A percentile compares a stretch with the other conserved stretches of the same genome.
phyloP scores from a whole-genome alignment of 129 eudicot genomes.

The Centella asiatica region DNA sequence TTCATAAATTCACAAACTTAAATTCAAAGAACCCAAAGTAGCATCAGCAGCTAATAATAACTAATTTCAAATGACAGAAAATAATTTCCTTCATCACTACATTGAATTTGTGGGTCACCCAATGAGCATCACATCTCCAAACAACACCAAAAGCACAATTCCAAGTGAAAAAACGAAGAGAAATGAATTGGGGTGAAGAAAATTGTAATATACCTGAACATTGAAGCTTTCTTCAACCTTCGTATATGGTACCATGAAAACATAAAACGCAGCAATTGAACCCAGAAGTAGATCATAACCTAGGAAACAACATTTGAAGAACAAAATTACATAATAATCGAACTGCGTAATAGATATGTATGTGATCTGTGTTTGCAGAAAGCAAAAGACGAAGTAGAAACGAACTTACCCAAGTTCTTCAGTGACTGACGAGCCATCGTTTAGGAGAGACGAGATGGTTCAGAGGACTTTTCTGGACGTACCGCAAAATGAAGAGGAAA shows the following conservation, averaged over 20 bases:
- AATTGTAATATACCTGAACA: conserved; percentile 49
- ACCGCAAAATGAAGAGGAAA: too few relatives aligned
- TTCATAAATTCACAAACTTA: not conserved
- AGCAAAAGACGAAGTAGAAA: too few relatives aligned
- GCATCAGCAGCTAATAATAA: too few relatives aligned
- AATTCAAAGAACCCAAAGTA: too few relatives aligned
- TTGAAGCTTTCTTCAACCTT: conserved; percentile 99
- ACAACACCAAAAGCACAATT: not conserved
- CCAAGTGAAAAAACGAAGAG: not conserved
- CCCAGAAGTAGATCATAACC: conserved; percentile 91
- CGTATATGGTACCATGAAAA: conserved; percentile 72
- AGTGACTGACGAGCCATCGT: too few relatives aligned
- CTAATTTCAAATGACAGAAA: too few relatives aligned
- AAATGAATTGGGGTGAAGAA: not conserved
- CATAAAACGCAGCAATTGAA: conserved; percentile 83
- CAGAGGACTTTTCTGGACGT: too few relatives aligned
- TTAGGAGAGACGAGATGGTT: too few relatives aligned
- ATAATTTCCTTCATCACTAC: too few relatives aligned
- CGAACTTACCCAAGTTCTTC: too few relatives aligned
- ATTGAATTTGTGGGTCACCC: not conserved
- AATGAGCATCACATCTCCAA: not conserved
- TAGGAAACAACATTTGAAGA: conserved; percentile 8
- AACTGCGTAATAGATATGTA: not conserved
- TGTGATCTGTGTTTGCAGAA: not conserved
- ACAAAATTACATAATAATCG: not conserved